Conservation (phyloP, 352 stramenopile genomes). For the Phytophthora rubi region DNA sequence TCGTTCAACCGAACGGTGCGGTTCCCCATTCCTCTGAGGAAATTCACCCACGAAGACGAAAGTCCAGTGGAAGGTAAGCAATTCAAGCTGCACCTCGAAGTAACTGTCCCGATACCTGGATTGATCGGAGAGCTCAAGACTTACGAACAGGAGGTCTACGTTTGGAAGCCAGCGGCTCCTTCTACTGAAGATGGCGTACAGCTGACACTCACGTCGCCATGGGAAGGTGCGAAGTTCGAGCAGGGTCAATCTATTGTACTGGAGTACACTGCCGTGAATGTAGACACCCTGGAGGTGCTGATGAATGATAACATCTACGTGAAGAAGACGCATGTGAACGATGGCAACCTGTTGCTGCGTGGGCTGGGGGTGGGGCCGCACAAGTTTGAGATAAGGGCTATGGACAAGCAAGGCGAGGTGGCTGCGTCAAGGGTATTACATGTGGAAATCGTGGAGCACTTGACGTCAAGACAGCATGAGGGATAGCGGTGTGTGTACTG, state of each 20-base stretch:
- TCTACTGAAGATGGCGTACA: constrained; percentile 15
- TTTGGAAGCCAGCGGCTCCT: constrained; percentile 19
- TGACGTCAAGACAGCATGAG: constrained; percentile 4
- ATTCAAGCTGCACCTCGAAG: constrained; percentile 33
- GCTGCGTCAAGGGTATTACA: constrained; percentile 16
- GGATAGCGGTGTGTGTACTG: no score
- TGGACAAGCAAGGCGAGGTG: constrained; percentile 20
- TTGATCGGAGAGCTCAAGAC: constrained; percentile 37
- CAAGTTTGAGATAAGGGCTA: constrained; percentile 34
- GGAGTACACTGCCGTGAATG: constrained; percentile 47
- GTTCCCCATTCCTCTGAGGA: constrained; percentile 46
- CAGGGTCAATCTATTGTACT: constrained; percentile 36
- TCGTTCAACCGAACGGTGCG: constrained; percentile 44
- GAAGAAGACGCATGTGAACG: constrained; percentile 36
- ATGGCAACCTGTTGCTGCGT: constrained; percentile 56
- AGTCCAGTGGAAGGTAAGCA: not conserved
- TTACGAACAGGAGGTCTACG: constrained; percentile 29
- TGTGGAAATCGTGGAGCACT: constrained; percentile 15
- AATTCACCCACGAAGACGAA: constrained; percentile 14
- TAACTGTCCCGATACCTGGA: constrained; percentile 26
- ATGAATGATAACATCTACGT: constrained; percentile 40
- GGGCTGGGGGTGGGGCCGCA: constrained; percentile 41
- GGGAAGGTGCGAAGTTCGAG: constrained; percentile 31
- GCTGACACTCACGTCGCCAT: constrained; percentile 36
- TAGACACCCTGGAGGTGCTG: constrained; percentile 36